Evolutionary conservation across 2,329 filamentous ascomycete species (phyloP).

Genomic region (Penicillium sp.): DNA sequence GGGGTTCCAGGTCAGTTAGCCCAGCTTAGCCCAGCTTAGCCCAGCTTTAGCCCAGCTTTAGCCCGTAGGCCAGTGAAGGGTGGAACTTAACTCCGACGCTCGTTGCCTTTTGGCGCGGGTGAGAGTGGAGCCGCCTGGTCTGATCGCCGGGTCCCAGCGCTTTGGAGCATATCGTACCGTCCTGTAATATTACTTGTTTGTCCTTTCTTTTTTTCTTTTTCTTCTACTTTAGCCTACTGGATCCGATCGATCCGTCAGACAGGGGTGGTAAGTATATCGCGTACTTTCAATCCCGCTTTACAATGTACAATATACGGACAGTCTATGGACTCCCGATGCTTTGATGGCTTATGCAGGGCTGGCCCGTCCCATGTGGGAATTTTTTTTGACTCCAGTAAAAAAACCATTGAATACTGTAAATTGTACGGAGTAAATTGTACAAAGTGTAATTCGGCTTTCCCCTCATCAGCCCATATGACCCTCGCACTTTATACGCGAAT

Average conservation of each 20-base stretch:
- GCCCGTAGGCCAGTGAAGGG: background rate
- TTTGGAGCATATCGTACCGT: background rate
- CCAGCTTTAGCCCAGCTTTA: no score
- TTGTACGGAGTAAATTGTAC: background rate
- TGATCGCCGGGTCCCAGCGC: background rate
- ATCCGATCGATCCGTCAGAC: background rate
- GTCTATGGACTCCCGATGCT: background rate
- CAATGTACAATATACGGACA: no score
- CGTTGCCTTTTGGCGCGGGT: constrained; percentile 7
- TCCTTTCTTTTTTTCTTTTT: background rate
- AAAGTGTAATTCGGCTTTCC: background rate
- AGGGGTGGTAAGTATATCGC: background rate
- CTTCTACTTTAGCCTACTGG: background rate
- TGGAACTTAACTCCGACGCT: background rate
- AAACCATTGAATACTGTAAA: background rate
- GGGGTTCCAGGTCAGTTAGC: background rate
- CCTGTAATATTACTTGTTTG: background rate
- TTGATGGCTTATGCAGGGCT: constrained; percentile 1
- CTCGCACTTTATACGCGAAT: background rate
- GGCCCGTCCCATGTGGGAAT: background rate
- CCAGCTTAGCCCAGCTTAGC: no score
- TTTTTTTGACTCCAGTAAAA: no score
- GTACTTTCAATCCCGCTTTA: background rate
- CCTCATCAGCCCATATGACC: background rate
- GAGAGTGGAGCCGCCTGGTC: background rate